Conservation (phyloP, 305 asterid species). For the Nicotiana rustica region DNA sequence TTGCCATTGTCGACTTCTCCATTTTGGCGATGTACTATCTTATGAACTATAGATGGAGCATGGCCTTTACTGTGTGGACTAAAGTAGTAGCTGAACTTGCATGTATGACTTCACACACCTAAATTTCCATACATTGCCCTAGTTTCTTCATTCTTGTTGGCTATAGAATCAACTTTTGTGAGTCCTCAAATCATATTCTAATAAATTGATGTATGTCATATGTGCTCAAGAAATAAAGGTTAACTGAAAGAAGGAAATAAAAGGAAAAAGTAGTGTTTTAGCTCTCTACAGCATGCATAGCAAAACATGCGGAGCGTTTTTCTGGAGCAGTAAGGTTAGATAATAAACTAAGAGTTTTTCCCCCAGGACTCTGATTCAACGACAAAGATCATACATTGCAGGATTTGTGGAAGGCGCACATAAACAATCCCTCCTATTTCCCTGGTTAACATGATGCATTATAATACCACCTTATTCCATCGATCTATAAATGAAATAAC, state of each 20-base stretch:
- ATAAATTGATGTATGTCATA: neutral
- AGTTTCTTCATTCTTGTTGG: neutral
- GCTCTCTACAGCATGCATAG: neutral
- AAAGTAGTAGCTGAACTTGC: slow-evolving; percentile 9
- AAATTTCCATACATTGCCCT: neutral
- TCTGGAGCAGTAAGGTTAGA: neutral
- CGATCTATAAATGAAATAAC: neutral
- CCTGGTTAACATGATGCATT: neutral
- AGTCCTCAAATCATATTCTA: slow-evolving; percentile 2
- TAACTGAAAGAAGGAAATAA: neutral
- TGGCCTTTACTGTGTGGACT: neutral
- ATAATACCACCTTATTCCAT: neutral
- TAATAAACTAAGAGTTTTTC: neutral
- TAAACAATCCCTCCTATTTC: neutral
- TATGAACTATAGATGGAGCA: neutral
- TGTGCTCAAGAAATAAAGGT: neutral
- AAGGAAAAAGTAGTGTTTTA: neutral
- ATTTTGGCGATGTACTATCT: neutral
- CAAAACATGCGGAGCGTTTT: neutral
- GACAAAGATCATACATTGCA: neutral
- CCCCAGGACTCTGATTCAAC: neutral
- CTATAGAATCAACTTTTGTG: neutral
- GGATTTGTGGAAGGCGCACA: neutral
- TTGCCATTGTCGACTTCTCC: neutral
- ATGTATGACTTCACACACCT: neutral